A percentile compares a stretch with the other conserved stretches of the same genome.
These are phyloP conservation scores for Colletotrichum simmondsii DNA, from an alignment of 2,329 filamentous ascomycete species.

Conservation along the genomic window DNA sequence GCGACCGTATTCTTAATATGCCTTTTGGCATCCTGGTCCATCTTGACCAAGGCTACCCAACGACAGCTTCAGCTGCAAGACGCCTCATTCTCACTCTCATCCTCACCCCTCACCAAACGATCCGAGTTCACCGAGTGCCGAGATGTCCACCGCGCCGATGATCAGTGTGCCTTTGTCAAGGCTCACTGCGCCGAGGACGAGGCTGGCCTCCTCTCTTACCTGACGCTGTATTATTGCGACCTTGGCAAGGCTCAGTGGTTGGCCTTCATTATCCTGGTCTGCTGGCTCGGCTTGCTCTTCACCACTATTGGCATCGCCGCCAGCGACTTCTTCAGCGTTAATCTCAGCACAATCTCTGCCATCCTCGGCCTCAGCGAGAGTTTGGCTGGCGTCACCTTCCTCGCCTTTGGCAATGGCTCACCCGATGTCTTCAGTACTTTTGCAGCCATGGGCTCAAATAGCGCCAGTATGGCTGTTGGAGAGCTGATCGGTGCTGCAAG, in stretches of 20 bases:
- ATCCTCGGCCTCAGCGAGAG: slow-evolving; percentile 95
- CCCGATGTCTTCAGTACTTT: slow-evolving; percentile 99
- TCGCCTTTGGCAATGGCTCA: slow-evolving; percentile 97
- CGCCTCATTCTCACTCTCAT: slow-evolving; percentile 20
- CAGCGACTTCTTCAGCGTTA: slow-evolving; percentile 98
- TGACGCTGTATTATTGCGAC: slow-evolving; percentile 90
- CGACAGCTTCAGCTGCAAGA: slow-evolving; percentile 26
- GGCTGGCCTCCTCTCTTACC: slow-evolving; percentile 88
- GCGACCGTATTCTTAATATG: slow-evolving; percentile 58
- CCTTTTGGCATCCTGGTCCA: slow-evolving; percentile 56
- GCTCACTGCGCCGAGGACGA: slow-evolving; percentile 89
- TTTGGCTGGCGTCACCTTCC: slow-evolving; percentile 93
- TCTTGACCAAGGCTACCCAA: slow-evolving; percentile 43
- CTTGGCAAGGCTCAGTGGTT: slow-evolving; percentile 75
- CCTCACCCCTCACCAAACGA: slow-evolving; percentile 42
- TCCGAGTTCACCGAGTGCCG: slow-evolving; percentile 70
- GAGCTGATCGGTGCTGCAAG: slow-evolving; percentile 94
- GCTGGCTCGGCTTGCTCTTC: slow-evolving; percentile 91
- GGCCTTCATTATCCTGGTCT: slow-evolving; percentile 80
- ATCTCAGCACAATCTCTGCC: slow-evolving; percentile 90
- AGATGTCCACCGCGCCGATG: slow-evolving; percentile 77
- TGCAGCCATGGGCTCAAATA: slow-evolving; percentile 96
- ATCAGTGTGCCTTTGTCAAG: slow-evolving; percentile 89
- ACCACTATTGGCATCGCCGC: slow-evolving; percentile 97
- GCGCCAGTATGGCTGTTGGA: slow-evolving; percentile 94